A percentile compares a stretch with the other conserved stretches of the same genome.
These are phyloP conservation scores for Ustilago tritici DNA, from an alignment of 1,284 basidiomycete species.

Conservation along the genomic window DNA sequence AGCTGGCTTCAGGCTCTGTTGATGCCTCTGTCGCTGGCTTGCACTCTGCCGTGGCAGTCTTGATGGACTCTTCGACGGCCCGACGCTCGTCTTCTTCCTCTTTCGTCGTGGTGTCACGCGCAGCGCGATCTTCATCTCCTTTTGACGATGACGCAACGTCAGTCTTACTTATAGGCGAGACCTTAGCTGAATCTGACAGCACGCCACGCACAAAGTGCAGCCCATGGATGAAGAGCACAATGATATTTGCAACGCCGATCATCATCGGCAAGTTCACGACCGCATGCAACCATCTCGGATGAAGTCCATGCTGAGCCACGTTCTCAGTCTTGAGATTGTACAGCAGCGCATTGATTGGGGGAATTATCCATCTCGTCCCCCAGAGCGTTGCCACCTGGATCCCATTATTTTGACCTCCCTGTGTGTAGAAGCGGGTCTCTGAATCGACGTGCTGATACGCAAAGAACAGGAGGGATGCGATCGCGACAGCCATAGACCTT, in stretches of 20 bases:
- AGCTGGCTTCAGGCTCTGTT: neutral
- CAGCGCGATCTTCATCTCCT: neutral
- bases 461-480: neutral
- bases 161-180: neutral
- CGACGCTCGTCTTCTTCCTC: constrained; percentile 5
- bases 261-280: constrained; percentile 68
- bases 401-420: neutral
- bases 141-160: neutral
- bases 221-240: constrained; percentile 13
- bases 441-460: neutral
- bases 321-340: constrained; percentile 67
- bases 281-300: constrained; percentile 67
- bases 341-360: constrained; percentile 66
- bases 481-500: constrained; percentile 6
- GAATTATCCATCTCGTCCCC: constrained; percentile 25
- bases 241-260: constrained; percentile 48
- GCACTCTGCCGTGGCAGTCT: neutral
- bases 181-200: neutral
- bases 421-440: constrained; percentile 23
- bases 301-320: constrained; percentile 67
- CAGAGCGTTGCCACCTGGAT: constrained; percentile 2
- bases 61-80: constrained; percentile 6
- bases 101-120: neutral
- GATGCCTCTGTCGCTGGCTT: neutral
- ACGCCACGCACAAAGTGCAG: neutral